A percentile compares a stretch with the other conserved stretches of the same genome.
These are phyloP conservation scores for Penicillium fuscoglaucum DNA, from an alignment of 2,329 filamentous ascomycete species.

Conservation along the genomic window DNA sequence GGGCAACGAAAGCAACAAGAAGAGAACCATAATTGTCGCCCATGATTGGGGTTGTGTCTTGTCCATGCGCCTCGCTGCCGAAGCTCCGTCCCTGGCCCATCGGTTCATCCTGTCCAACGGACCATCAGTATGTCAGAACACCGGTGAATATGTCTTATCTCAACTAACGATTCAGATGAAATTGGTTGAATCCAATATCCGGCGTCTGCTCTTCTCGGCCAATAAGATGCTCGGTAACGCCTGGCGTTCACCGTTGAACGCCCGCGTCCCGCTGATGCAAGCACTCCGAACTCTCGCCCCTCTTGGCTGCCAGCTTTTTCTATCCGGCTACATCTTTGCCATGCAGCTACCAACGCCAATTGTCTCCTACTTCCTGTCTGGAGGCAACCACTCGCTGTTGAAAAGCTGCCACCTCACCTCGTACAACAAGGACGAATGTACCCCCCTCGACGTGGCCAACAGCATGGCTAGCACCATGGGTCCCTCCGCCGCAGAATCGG, in stretches of 20 bases:
- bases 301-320: conserved; percentile 49
- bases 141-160: background rate
- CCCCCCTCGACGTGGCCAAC: conserved; percentile 43
- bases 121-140: conserved; percentile 48
- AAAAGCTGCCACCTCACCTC: conserved; percentile 43
- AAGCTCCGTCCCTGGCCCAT: conserved; percentile 57
- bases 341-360: conserved; percentile 53
- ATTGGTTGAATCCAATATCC: conserved; percentile 46
- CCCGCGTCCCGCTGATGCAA: conserved; percentile 47
- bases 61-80: conserved; percentile 57
- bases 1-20: conserved; percentile 35
- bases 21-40: conserved; percentile 50
- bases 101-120: conserved; percentile 57
- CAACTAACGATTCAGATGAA: conserved; percentile 37
- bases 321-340: conserved; percentile 57
- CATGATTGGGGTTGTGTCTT: conserved; percentile 59
- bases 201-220: conserved; percentile 44
- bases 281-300: conserved; percentile 48
- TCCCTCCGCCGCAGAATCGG: conserved; percentile 50
- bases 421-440: conserved; percentile 38
- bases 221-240: conserved; percentile 54
- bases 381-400: conserved; percentile 54
- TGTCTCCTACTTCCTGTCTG: conserved; percentile 46
- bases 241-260: conserved; percentile 45
- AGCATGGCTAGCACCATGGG: conserved; percentile 54